These are phyloP conservation scores for Crassisporium funariophilum DNA, from an alignment of 768 basidiomycete genomes.

Conservation along the genomic window DNA sequence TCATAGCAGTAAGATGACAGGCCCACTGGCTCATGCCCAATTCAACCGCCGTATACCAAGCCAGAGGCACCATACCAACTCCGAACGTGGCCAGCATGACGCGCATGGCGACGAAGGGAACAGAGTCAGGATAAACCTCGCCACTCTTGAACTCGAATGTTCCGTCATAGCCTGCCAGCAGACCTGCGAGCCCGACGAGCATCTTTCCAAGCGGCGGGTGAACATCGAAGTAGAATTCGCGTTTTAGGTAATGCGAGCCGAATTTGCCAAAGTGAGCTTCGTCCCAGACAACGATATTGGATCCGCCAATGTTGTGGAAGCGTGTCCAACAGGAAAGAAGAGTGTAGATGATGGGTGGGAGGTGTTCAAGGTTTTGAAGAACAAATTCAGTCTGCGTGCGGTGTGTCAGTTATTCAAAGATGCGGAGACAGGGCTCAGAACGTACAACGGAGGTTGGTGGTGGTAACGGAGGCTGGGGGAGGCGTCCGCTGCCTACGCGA, in stretches of 20 bases:
- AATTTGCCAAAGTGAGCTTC: slow-evolving; percentile 99
- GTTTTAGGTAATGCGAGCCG: slow-evolving; percentile 96
- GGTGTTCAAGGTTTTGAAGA: slow-evolving; percentile 75
- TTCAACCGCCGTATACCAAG: slow-evolving; percentile 96
- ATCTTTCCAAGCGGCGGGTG: slow-evolving; percentile 99
- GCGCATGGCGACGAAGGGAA: slow-evolving; percentile 94
- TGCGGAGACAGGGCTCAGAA: slow-evolving; percentile 19
- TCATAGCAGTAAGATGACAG: slow-evolving; percentile 89
- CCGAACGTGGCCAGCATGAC: slow-evolving; percentile 95
- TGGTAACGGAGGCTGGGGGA: slow-evolving; percentile 60
- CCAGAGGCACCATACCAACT: slow-evolving; percentile 92
- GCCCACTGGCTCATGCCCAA: slow-evolving; percentile 89
- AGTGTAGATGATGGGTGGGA: slow-evolving; percentile 85
- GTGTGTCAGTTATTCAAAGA: slow-evolving; percentile 17
- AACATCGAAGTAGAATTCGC: slow-evolving; percentile 99
- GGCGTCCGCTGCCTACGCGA: slow-evolving; percentile 58
- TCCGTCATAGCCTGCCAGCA: slow-evolving; percentile 91
- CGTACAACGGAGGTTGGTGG: slow-evolving; percentile 67
- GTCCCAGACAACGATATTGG: slow-evolving; percentile 93
- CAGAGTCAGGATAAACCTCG: slow-evolving; percentile 73
- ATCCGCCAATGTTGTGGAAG: slow-evolving; percentile 88
- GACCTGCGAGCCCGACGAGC: slow-evolving; percentile 93
- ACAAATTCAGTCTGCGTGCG: slow-evolving; percentile 69
- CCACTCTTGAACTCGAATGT: slow-evolving; percentile 95
- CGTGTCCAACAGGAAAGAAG: slow-evolving; percentile 94